Evolutionary conservation across 345 rosid species (phyloP).

Genomic region (Zanthoxylum bungeanum): DNA sequence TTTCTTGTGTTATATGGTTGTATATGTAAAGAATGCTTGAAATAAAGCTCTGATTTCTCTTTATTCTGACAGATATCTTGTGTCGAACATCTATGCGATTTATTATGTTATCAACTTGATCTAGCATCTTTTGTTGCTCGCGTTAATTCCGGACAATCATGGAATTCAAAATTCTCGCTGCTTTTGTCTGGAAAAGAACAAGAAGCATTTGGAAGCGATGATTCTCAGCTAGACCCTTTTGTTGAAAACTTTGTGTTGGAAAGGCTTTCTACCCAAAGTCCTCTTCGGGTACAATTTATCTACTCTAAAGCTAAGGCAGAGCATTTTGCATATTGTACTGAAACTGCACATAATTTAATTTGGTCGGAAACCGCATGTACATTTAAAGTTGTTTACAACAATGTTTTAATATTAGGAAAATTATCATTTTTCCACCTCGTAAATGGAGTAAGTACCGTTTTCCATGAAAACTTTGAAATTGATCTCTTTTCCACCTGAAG

Average conservation of each 20-base stretch:
- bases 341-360: slow-evolving; percentile 5
- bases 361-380: not conserved
- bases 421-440: no score
- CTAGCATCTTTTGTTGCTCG: slow-evolving; percentile 85
- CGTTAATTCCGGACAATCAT: slow-evolving; percentile 79
- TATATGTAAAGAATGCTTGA: not conserved
- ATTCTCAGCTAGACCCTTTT: slow-evolving; percentile 59
- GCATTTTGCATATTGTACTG: not conserved
- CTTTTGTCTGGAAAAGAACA: slow-evolving; percentile 56
- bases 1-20: not conserved
- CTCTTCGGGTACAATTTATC: slow-evolving; percentile 65
- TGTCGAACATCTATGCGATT: slow-evolving; percentile 82
- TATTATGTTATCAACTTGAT: slow-evolving; percentile 82
- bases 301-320: not conserved
- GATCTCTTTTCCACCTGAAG: no score
- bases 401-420: no score
- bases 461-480: no score
- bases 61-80: slow-evolving; percentile 63
- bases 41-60: not conserved
- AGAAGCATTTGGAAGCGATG: slow-evolving; percentile 38
- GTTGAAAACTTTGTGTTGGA: slow-evolving; percentile 95
- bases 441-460: no score
- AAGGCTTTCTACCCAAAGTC: slow-evolving; percentile 92
- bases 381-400: not conserved
- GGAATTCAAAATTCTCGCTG: slow-evolving; percentile 70